phyloP scores from a whole-genome alignment of 139 green algal genomes.

The Tetratostichococcus sp. region DNA sequence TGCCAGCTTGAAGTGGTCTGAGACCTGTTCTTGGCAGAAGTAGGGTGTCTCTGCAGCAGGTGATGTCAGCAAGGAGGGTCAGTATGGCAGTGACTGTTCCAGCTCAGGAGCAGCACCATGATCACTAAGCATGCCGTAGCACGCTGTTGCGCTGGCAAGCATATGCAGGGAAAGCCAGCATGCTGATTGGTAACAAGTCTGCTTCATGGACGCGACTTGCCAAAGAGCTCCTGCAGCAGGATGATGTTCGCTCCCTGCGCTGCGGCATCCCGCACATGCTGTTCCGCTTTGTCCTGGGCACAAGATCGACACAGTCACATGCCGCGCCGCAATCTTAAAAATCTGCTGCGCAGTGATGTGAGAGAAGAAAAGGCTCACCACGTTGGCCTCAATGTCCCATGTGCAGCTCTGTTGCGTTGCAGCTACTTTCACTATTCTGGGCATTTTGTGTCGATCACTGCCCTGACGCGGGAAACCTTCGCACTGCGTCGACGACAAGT shows the following conservation, averaged over 20 bases:
- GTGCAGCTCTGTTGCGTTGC: slow-evolving; percentile 8
- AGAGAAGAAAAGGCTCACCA: slow-evolving; percentile 2
- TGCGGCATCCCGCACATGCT: slow-evolving; percentile 45
- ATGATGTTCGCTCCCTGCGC: slow-evolving; percentile 62
- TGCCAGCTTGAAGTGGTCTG: slow-evolving; percentile 37
- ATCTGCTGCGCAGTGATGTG: no score
- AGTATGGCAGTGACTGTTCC: no score
- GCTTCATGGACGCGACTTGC: no score
- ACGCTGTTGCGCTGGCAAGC: no score
- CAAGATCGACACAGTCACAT: neutral
- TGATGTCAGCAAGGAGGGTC: slow-evolving; percentile 34
- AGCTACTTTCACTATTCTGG: neutral
- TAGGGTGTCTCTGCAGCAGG: slow-evolving; percentile 60
- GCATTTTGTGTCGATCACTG: neutral
- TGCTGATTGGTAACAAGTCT: no score
- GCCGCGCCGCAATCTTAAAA: no score
- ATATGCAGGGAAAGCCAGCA: neutral
- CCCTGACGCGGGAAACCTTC: no score
- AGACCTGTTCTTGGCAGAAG: slow-evolving; percentile 51
- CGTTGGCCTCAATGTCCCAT: slow-evolving; percentile 27
- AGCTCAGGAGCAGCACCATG: no score
- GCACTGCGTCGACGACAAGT: no score
- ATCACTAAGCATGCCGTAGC: no score
- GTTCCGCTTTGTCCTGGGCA: slow-evolving; percentile 50
- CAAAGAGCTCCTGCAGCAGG: slow-evolving; percentile 39